Evolutionary conservation across 2,329 filamentous ascomycete species (phyloP), one percentile per base, ranked within the genome.

Genomic region (Pseudopithomyces chartarum): DNA sequence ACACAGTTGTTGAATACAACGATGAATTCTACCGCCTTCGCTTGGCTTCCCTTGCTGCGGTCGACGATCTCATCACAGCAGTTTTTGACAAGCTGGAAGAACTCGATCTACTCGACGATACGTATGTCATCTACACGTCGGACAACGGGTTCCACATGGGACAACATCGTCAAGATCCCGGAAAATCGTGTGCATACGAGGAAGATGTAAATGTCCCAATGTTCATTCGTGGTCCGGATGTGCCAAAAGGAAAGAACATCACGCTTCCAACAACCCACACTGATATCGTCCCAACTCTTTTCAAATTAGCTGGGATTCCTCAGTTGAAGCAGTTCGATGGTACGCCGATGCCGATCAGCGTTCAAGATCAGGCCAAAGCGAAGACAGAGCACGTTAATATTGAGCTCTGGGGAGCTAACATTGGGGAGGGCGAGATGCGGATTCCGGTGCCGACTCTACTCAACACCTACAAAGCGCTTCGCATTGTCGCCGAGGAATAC

Each of bases 401-500:
- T 6, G 52, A 54, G 20, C 48, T 54, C 22, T 54, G 52, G 52
- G 36, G 26, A 11, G 52, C 43, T 29, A 13, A 23, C 43, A 1
- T 48, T 33, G 12, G 48, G 34, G 15, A 17, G 8, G 45, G 40
- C 46, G 45, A 33, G 45, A 34, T 19, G 11, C 45, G n/a, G 10
- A 17, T 26, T 12, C 15, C 19, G 12, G 22, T 29, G 26, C 26
- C 26, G 26, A 20, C 15, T 10, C 15, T 48, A 17, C 19, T 46
- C 58, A 87, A 87, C 61, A 87, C 85, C 0, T 88, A 87, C 77
- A 87, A 88, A 71, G 80, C 79, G 0, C 63, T 87, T 22, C 79
- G 85, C 20, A 71, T 88, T 5, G 76, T 85, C 5, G 75, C 80
- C 1, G 67, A 80, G 3, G 73, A 75, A 6, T 89, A 89, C 66